Conservation (phyloP, 1,139 yeast species). For the Suhomyces anneliseae region DNA sequence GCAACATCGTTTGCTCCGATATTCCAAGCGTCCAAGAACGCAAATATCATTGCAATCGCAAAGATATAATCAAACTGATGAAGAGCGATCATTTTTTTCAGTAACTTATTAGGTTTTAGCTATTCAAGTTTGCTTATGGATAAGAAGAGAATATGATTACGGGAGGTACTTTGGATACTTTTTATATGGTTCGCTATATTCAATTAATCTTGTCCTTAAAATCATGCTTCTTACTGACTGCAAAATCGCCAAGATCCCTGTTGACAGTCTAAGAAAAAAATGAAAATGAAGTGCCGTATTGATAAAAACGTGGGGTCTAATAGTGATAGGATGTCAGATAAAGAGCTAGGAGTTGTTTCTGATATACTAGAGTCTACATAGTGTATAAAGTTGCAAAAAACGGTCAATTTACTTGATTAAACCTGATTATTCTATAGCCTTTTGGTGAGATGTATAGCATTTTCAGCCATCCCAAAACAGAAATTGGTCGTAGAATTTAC, state of each 20-base stretch:
- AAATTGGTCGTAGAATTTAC: background rate
- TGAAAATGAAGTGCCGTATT: background rate
- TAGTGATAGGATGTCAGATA: too few relatives aligned
- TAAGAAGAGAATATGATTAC: too few relatives aligned
- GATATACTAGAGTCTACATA: too few relatives aligned
- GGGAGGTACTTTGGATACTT: too few relatives aligned
- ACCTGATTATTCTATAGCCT: too few relatives aligned
- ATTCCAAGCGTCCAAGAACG: slow-evolving; percentile 78
- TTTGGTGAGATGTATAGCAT: too few relatives aligned
- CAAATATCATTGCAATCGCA: slow-evolving; percentile 68
- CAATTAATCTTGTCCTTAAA: too few relatives aligned
- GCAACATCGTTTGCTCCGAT: slow-evolving; percentile 87
- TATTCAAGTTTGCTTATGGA: too few relatives aligned
- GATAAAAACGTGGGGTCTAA: background rate
- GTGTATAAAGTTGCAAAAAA: too few relatives aligned
- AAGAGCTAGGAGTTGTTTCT: background rate
- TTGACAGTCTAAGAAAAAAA: background rate
- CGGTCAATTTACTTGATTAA: too few relatives aligned
- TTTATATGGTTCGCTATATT: too few relatives aligned
- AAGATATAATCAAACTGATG: slow-evolving; percentile 65
- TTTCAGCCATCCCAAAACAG: background rate
- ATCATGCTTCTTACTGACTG: background rate
- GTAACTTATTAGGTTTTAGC: too few relatives aligned
- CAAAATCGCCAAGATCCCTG: background rate
- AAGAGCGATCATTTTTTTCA: slow-evolving; percentile 27